phyloP scores from a whole-genome alignment of 768 basidiomycete genomes.

The Coprinellus micaceus region DNA sequence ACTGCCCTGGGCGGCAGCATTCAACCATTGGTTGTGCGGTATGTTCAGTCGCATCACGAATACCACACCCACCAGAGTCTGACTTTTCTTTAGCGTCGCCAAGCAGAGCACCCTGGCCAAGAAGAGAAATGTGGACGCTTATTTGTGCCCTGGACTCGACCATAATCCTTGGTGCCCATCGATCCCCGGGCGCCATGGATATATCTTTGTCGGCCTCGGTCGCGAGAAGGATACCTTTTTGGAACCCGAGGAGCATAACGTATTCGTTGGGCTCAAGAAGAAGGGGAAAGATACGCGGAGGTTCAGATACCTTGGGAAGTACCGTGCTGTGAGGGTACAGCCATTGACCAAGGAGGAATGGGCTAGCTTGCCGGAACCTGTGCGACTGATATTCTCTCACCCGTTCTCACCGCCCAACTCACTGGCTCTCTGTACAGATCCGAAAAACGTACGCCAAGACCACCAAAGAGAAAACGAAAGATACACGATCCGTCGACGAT shows the following conservation, averaged over 20 bases:
- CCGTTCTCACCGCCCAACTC: no score
- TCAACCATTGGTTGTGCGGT: constrained; percentile 38
- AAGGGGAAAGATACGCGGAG: constrained; percentile 22
- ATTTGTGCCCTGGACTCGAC: constrained; percentile 48
- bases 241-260: constrained; percentile 35
- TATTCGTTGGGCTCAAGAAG: constrained; percentile 43
- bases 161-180: constrained; percentile 55
- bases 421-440: constrained; percentile 28
- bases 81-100: constrained; percentile 18
- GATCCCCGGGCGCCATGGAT: constrained; percentile 47
- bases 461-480: constrained; percentile 37
- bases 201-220: constrained; percentile 53
- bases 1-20: constrained; percentile 35
- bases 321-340: constrained; percentile 39
- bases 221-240: constrained; percentile 41
- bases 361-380: constrained; percentile 36
- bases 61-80: background rate
- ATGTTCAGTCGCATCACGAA: constrained; percentile 1
- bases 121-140: constrained; percentile 32
- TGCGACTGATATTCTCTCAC: no score
- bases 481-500: constrained; percentile 27
- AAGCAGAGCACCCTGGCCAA: constrained; percentile 28
- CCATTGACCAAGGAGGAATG: constrained; percentile 45
- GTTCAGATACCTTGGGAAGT: constrained; percentile 46
- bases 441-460: constrained; percentile 34